Conservation (phyloP, 495 filamentous ascomycete species). For the Penicillium macrosclerotiorum region DNA sequence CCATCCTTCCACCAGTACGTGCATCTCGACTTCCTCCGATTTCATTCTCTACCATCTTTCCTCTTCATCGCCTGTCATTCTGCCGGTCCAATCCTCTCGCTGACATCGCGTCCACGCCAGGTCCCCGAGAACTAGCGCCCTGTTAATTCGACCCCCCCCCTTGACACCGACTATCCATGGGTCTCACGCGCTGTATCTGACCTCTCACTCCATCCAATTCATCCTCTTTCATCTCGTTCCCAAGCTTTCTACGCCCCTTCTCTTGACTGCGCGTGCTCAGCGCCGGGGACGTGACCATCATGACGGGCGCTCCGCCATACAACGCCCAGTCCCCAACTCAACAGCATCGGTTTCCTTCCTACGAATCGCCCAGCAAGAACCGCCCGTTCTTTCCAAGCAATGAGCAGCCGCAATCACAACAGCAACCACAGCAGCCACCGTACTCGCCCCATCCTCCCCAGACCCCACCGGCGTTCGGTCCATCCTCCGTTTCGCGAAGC, state of each 20-base stretch:
- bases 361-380: conserved; percentile 48
- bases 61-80: conserved; percentile 5
- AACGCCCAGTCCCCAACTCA: conserved; percentile 45
- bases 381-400: conserved; percentile 56
- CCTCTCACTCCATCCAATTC: conserved; percentile 18
- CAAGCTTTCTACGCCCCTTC: conserved; percentile 3
- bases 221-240: conserved; percentile 7
- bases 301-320: conserved; percentile 50
- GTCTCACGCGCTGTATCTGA: conserved; percentile 7
- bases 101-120: conserved; percentile 31
- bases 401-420: conserved; percentile 33
- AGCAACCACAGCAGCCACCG: conserved; percentile 20
- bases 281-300: conserved; percentile 40
- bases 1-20: conserved; percentile 27
- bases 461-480: conserved; percentile 51
- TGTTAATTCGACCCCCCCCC: conserved; percentile 18
- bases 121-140: conserved; percentile 4
- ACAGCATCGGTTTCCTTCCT: conserved; percentile 37
- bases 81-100: conserved; percentile 10
- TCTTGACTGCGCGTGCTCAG: conserved; percentile 22
- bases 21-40: conserved; percentile 11
- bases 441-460: conserved; percentile 54
- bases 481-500: conserved; percentile 54
- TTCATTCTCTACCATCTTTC: conserved; percentile 6
- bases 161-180: conserved; percentile 27